A percentile compares a stretch with the other conserved stretches of the same genome.
Evolutionary conservation across 495 filamentous ascomycete species (phyloP).

Genomic region (Aspergillus nanangensis): DNA sequence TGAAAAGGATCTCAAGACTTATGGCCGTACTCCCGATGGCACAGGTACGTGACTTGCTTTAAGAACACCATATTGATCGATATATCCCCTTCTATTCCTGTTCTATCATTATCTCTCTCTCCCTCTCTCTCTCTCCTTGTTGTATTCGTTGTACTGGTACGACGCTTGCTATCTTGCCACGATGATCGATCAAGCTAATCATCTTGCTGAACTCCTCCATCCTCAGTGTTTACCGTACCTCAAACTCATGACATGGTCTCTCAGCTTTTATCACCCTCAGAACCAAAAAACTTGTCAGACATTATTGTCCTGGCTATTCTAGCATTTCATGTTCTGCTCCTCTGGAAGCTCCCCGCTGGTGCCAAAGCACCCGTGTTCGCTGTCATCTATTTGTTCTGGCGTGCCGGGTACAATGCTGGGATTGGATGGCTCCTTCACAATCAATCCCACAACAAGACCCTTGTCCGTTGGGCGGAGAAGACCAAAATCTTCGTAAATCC

Average conservation of each 20-base stretch:
- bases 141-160: too few relatives aligned
- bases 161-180: too few relatives aligned
- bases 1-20: constrained; percentile 66
- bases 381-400: constrained; percentile 84
- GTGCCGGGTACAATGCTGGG: constrained; percentile 84
- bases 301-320: constrained; percentile 76
- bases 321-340: constrained; percentile 62
- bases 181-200: too few relatives aligned
- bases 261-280: constrained; percentile 87
- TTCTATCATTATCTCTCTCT: too few relatives aligned
- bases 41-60: constrained; percentile 51
- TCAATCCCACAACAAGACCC: constrained; percentile 81
- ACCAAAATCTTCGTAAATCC: constrained; percentile 83
- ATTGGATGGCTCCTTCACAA: constrained; percentile 86
- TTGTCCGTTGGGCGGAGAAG: constrained; percentile 85
- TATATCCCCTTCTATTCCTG: too few relatives aligned
- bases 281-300: constrained; percentile 93
- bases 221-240: constrained; percentile 94
- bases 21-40: constrained; percentile 87
- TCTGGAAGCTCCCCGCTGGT: constrained; percentile 64
- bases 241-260: constrained; percentile 99
- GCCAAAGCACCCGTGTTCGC: constrained; percentile 73
- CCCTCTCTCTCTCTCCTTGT: too few relatives aligned
- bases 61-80: background rate
- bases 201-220: too few relatives aligned